Evolutionary conservation across 768 basidiomycete genomes (phyloP).

Genomic region (Neoboletus magnificus): DNA sequence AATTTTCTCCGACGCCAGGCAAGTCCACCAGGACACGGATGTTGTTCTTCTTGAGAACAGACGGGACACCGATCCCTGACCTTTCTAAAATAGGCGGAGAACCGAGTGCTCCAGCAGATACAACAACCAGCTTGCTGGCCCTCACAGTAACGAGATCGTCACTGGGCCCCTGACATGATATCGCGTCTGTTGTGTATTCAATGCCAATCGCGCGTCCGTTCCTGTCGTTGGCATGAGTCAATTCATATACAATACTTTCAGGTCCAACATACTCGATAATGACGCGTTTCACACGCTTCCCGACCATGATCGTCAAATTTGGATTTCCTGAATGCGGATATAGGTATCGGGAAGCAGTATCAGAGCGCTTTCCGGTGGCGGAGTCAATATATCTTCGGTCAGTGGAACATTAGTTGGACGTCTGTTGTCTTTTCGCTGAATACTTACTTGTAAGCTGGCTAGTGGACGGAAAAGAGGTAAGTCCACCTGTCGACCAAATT

Average conservation of each 20-base stretch:
- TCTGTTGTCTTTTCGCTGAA: too few species aligned
- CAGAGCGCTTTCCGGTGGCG: conserved; percentile 34
- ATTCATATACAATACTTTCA: too few species aligned
- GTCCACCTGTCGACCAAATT: not conserved
- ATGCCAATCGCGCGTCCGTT: conserved; percentile 37
- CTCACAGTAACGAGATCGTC: conserved; percentile 14
- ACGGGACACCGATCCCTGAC: conserved; percentile 63
- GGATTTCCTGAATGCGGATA: conserved; percentile 31
- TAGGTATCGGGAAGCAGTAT: conserved; percentile 34
- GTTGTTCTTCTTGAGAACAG: conserved; percentile 43
- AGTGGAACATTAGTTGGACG: not conserved
- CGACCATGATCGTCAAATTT: conserved; percentile 28
- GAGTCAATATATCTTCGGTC: conserved; percentile 49
- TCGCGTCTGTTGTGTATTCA: conserved; percentile 32
- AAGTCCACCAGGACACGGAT: conserved; percentile 56
- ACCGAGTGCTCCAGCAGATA: conserved; percentile 46
- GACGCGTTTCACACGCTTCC: too few species aligned
- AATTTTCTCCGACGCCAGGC: conserved; percentile 66
- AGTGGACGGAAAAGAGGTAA: not conserved
- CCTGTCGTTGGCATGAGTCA: conserved; percentile 13
- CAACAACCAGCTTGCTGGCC: conserved; percentile 34
- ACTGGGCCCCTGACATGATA: conserved; percentile 16
- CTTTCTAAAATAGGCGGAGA: conserved; percentile 57
- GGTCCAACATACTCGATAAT: not conserved
- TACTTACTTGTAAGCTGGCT: conserved; percentile 4